A percentile compares a stretch with the other conserved stretches of the same genome.
These are phyloP conservation scores for Xylaria sp. DNA, from an alignment of 2,329 filamentous ascomycete genomes.

Conservation along the genomic window DNA sequence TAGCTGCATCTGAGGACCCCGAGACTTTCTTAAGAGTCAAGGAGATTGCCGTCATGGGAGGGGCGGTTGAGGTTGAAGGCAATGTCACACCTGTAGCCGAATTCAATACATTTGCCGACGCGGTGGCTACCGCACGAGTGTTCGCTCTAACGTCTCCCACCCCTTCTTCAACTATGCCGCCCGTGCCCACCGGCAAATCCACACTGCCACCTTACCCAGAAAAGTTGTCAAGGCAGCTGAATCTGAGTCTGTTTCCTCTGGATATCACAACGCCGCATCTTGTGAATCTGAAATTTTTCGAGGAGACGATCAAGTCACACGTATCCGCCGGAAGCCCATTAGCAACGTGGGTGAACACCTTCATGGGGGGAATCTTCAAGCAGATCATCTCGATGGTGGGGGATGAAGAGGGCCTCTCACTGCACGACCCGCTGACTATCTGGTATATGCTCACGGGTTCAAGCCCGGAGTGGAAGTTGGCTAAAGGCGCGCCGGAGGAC, in stretches of 20 bases:
- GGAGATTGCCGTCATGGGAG: slow-evolving; percentile 96
- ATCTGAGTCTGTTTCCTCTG: slow-evolving; percentile 76
- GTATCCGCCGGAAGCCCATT: slow-evolving; percentile 74
- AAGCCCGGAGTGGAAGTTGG: slow-evolving; percentile 65
- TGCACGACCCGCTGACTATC: slow-evolving; percentile 82
- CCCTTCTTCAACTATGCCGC: slow-evolving; percentile 84
- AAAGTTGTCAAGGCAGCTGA: slow-evolving; percentile 70
- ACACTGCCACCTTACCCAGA: slow-evolving; percentile 70
- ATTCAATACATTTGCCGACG: slow-evolving; percentile 95
- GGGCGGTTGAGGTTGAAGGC: slow-evolving; percentile 79
- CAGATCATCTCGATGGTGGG: slow-evolving; percentile 73
- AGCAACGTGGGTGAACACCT: slow-evolving; percentile 76
- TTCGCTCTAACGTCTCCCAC: slow-evolving; percentile 79
- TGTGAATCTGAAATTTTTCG: slow-evolving; percentile 70
- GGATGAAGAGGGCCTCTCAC: slow-evolving; percentile 66
- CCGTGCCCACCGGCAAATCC: slow-evolving; percentile 62
- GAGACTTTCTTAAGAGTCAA: slow-evolving; percentile 89
- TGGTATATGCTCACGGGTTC: slow-evolving; percentile 78
- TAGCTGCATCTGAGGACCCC: slow-evolving; percentile 88
- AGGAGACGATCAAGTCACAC: slow-evolving; percentile 62
- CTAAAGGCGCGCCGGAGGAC: slow-evolving; percentile 73
- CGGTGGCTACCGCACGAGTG: slow-evolving; percentile 78
- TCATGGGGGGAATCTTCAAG: slow-evolving; percentile 74
- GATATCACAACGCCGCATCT: slow-evolving; percentile 80
- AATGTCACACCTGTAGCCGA: slow-evolving; percentile 89